Evolutionary conservation across 2,329 filamentous ascomycete species (phyloP), one percentile per base, ranked within the genome.

Genomic region (Ceratocystis huliohia): DNA sequence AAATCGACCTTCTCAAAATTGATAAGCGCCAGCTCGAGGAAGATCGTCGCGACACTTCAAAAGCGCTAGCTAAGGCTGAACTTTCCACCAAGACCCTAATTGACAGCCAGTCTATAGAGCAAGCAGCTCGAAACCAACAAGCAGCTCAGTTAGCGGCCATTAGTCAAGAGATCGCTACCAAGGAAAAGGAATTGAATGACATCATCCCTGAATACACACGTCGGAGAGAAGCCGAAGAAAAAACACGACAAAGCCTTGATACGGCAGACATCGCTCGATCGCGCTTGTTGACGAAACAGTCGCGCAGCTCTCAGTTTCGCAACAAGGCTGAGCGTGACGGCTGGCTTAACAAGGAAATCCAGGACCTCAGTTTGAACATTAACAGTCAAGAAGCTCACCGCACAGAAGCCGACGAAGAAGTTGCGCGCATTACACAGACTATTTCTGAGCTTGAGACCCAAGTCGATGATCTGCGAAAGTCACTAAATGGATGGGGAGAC

Each of bases 201-300:
- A 78, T 97, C n/a, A 77, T 87, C 13, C 94, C 95, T 0, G 81
- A 88, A 22, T 96, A 90, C 73, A 87, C 86, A 65, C 79, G 84
- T 68, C 86, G 86, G 70, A 91, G 87, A 74, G 80, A 84, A 64
- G 82, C 90, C 68, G 94, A 96, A 73, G 81, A 82, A 17, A 81
- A 84, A 17, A 79, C 89, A 33, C 87, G 86, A 72, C 80, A 86
- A 66, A 84, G 88, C 68, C 80, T 97, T 10, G 88, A 91, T 61
- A 81, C 88, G 63, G 88, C 88, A 0, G 88, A 95, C 72, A 87
- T 87, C 6, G 82, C 84, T 4, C 83, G 89, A 53, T 85, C 88
- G 70, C 86, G 92, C 46, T 82, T 99, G 6, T 90, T 96, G 73
- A 89, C 89, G 63, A 99, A 99, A 75, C 93, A 99, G 76, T 91